These are phyloP conservation scores for Wickerhamiella sorbophila DNA, from an alignment of 805 yeast genomes.

Conservation along the genomic window DNA sequence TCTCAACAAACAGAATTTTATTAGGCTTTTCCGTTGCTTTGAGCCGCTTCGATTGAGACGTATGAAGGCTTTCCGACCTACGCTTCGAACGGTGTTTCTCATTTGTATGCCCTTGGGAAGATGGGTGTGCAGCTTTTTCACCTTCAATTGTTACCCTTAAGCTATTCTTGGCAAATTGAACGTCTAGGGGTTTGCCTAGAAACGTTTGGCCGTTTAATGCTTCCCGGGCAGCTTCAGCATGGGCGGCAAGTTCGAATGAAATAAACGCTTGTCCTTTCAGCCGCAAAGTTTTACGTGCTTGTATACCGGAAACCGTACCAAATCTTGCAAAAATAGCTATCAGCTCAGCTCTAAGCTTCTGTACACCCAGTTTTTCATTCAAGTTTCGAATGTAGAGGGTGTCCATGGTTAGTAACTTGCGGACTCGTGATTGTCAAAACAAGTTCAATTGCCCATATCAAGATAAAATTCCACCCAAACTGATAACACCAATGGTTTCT, in stretches of 20 bases:
- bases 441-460: too few relatives aligned
- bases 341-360: conserved; percentile 35
- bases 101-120: too few relatives aligned
- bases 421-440: too few relatives aligned
- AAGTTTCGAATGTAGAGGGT: conserved; percentile 52
- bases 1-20: conserved; percentile 52
- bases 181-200: conserved; percentile 35
- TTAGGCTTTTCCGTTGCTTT: conserved; percentile 33
- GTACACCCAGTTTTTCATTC: conserved; percentile 50
- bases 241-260: conserved; percentile 32
- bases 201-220: conserved; percentile 29
- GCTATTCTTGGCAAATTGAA: conserved; percentile 17
- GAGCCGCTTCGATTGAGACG: background rate
- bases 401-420: conserved; percentile 9
- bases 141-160: conserved; percentile 26
- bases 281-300: conserved; percentile 45
- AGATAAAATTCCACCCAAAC: too few relatives aligned
- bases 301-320: conserved; percentile 37
- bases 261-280: conserved; percentile 78
- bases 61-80: background rate
- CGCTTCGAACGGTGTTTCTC: background rate
- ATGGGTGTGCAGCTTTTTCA: background rate
- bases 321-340: conserved; percentile 29
- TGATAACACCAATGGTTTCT: too few relatives aligned
- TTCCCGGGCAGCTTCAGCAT: conserved; percentile 34